phyloP scores from a whole-genome alignment of 257 asterid species.

The Forsythia suspensa region DNA sequence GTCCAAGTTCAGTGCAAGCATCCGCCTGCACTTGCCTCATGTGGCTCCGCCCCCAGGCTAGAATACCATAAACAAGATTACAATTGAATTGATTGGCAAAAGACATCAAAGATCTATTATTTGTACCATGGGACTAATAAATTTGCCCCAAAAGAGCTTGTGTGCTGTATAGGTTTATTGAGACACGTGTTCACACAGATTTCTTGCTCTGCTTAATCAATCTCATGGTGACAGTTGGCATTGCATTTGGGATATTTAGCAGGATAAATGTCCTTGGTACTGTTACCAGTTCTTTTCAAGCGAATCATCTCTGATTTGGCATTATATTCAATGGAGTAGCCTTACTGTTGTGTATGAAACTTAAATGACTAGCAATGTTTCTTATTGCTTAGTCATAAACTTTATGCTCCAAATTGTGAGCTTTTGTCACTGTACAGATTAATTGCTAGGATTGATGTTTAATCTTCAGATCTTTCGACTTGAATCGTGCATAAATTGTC shows the following conservation, averaged over 20 bases:
- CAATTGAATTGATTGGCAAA: neutral
- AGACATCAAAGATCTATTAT: too few relatives aligned
- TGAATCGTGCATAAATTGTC: neutral
- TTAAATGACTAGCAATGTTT: neutral
- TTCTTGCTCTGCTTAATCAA: neutral
- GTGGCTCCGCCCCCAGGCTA: neutral
- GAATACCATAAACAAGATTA: neutral
- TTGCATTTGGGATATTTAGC: neutral
- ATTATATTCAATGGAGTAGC: neutral
- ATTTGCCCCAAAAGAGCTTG: too few relatives aligned
- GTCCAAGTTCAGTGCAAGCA: too few relatives aligned
- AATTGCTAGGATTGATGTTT: neutral
- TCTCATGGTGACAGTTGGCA: neutral
- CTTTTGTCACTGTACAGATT: neutral
- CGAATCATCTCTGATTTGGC: neutral
- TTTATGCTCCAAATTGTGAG: neutral
- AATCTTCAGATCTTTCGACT: neutral
- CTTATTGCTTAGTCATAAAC: neutral
- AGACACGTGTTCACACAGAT: neutral
- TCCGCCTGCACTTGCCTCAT: too few relatives aligned
- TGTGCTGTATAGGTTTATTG: too few relatives aligned
- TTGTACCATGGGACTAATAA: too few relatives aligned
- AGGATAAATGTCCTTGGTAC: too few relatives aligned
- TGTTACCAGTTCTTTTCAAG: neutral
- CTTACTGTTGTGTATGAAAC: neutral